Evolutionary conservation across 768 basidiomycete species (phyloP).

Genomic region (Pisolithus orientalis): DNA sequence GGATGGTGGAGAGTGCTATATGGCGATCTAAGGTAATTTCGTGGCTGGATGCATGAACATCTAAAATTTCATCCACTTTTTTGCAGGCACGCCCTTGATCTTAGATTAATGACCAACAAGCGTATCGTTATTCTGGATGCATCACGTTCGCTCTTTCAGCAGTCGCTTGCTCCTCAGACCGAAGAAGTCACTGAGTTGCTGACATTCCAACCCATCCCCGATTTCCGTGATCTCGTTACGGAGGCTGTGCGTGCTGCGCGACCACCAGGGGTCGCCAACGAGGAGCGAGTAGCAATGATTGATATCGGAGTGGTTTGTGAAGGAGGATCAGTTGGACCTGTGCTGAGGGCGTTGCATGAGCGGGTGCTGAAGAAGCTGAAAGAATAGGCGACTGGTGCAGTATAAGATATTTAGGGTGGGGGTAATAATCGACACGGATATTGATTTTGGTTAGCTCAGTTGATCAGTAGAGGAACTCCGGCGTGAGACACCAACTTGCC

Average conservation of each 20-base stretch:
- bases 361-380: constrained; percentile 33
- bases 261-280: constrained; percentile 13
- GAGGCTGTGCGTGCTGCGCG: constrained; percentile 39
- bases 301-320: constrained; percentile 63
- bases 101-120: constrained; percentile 63
- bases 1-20: constrained; percentile 80
- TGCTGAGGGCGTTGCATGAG: constrained; percentile 46
- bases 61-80: background rate
- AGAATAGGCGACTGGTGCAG: constrained; percentile 10
- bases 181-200: constrained; percentile 13
- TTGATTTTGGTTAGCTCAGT: background rate
- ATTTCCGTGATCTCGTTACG: constrained; percentile 44
- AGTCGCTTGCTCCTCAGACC: background rate
- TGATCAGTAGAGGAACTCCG: background rate
- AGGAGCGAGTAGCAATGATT: constrained; percentile 46
- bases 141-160: constrained; percentile 50
- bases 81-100: constrained; percentile 68
- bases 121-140: constrained; percentile 72
- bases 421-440: background rate
- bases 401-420: background rate
- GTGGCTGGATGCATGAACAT: no score
- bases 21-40: constrained; percentile 51
- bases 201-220: constrained; percentile 54
- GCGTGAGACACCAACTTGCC: background rate
- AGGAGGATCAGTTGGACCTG: constrained; percentile 35